phyloP scores from a whole-genome alignment of 2,329 filamentous ascomycete species.

The Fusarium fujikuroi region DNA sequence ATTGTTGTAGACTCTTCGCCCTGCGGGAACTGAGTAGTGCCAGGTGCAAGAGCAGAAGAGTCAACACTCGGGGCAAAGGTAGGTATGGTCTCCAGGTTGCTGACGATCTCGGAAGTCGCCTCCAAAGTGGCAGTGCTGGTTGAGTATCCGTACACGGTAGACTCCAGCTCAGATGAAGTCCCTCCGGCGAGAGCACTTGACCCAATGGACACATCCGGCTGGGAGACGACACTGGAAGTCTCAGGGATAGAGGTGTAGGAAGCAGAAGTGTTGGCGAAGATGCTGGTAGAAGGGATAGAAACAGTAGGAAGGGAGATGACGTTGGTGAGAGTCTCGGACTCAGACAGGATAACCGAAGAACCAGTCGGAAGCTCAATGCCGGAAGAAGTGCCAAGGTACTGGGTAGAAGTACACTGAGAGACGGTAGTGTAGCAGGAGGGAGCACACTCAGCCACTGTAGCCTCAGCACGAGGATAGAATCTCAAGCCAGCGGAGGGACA shows the following conservation, averaged over 20 bases:
- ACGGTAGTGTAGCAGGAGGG: conserved; percentile 40
- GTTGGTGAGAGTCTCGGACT: conserved; percentile 1
- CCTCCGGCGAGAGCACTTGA: conserved; percentile 25
- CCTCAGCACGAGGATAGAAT: not conserved
- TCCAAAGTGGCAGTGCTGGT: not conserved
- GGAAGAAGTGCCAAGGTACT: conserved; percentile 24
- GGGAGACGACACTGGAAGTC: not conserved
- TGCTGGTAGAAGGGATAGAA: conserved; percentile 4
- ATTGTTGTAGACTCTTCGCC: not conserved
- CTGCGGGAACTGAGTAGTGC: conserved; percentile 5
- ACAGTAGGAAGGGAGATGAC: conserved; percentile 16
- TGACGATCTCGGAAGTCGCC: not conserved
- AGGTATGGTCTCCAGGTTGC: conserved; percentile 40
- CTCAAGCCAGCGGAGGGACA: not conserved
- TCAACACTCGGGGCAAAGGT: conserved; percentile 21
- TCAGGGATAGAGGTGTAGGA: conserved; percentile 8
- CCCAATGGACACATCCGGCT: not conserved
- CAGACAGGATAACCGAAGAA: conserved; percentile 12
- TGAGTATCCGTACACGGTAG: conserved; percentile 28
- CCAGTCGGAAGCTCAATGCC: conserved; percentile 1
- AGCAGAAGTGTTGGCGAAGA: conserved; percentile 5
- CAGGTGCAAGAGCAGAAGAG: conserved; percentile 31
- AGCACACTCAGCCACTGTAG: conserved; percentile 43
- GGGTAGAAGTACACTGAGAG: conserved; percentile 37
- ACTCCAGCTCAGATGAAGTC: conserved; percentile 12